Conservation (phyloP, 768 basidiomycete species). For the Leccinum sublutescens region DNA sequence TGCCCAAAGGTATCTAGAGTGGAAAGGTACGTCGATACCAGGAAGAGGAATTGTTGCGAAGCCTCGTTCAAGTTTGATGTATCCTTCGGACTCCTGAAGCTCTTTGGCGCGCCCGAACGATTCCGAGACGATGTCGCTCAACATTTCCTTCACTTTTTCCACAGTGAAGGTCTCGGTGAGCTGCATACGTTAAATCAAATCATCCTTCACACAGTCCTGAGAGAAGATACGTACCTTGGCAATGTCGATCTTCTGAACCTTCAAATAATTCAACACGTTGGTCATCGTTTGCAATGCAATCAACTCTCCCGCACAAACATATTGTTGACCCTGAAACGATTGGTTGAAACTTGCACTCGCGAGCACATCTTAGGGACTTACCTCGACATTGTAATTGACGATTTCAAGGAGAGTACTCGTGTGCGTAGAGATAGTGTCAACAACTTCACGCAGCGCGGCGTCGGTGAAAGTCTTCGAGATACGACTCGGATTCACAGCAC, state of each 20-base stretch:
- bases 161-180: slow-evolving; percentile 84
- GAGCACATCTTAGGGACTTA: slow-evolving; percentile 30
- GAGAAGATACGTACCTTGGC: slow-evolving; percentile 53
- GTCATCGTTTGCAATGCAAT: slow-evolving; percentile 91
- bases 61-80: slow-evolving; percentile 93
- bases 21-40: slow-evolving; percentile 99
- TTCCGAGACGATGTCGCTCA: slow-evolving; percentile 85
- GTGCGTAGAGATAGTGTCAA: slow-evolving; percentile 78
- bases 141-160: slow-evolving; percentile 96
- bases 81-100: slow-evolving; percentile 77
- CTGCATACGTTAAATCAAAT: slow-evolving; percentile 37
- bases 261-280: slow-evolving; percentile 94
- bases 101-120: slow-evolving; percentile 75
- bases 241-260: slow-evolving; percentile 94
- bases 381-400: slow-evolving; percentile 95
- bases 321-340: slow-evolving; percentile 87
- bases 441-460: slow-evolving; percentile 93
- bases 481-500: slow-evolving; percentile 96
- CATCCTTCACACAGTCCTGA: neutral
- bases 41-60: slow-evolving; percentile 95
- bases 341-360: slow-evolving; percentile 1
- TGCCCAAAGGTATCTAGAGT: slow-evolving; percentile 98
- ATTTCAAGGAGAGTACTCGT: slow-evolving; percentile 91
- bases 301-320: slow-evolving; percentile 97
- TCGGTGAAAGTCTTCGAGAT: slow-evolving; percentile 95